Evolutionary conservation across 768 basidiomycete species (phyloP).

Genomic region (Macrolepiota fuliginosa): DNA sequence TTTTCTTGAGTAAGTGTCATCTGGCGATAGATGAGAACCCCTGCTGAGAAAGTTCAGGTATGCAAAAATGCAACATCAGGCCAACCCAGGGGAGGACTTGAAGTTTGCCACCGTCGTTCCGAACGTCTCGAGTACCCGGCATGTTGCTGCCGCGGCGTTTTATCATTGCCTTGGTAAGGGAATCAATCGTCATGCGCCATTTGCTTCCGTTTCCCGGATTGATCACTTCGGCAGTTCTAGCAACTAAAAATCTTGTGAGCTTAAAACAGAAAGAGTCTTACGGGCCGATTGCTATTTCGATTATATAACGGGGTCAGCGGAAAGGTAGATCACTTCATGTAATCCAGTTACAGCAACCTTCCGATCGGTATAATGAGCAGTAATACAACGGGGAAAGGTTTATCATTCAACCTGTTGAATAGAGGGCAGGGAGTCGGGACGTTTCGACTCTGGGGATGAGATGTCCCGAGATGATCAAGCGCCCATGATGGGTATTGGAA

Average conservation of each 20-base stretch:
- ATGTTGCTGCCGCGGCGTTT: constrained; percentile 79
- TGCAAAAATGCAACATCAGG: constrained; percentile 70
- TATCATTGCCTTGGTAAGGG: constrained; percentile 80
- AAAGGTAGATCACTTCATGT: neutral
- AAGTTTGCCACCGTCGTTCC: constrained; percentile 70
- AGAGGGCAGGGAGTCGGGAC: no score
- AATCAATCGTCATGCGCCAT: neutral
- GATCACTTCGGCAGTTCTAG: constrained; percentile 50
- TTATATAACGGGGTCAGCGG: constrained; percentile 21
- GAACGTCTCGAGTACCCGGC: constrained; percentile 60
- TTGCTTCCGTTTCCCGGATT: constrained; percentile 13
- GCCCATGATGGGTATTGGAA: neutral
- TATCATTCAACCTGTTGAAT: no score
- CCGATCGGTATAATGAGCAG: neutral
- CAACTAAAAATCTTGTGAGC: constrained; percentile 68
- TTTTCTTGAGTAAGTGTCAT: constrained; percentile 65
- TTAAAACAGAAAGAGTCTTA: constrained; percentile 63
- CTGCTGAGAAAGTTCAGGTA: constrained; percentile 46
- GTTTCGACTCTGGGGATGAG: no score
- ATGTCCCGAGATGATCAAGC: neutral
- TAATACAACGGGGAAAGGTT: neutral
- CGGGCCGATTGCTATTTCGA: constrained; percentile 43
- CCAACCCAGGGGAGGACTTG: constrained; percentile 49
- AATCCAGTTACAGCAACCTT: neutral
- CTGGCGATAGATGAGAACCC: neutral